Percentiles rank a stretch among this genome's conserved stretches.
These are phyloP conservation scores for Peronospora destructor DNA, from an alignment of 352 stramenopile species.

Conservation along the genomic window DNA sequence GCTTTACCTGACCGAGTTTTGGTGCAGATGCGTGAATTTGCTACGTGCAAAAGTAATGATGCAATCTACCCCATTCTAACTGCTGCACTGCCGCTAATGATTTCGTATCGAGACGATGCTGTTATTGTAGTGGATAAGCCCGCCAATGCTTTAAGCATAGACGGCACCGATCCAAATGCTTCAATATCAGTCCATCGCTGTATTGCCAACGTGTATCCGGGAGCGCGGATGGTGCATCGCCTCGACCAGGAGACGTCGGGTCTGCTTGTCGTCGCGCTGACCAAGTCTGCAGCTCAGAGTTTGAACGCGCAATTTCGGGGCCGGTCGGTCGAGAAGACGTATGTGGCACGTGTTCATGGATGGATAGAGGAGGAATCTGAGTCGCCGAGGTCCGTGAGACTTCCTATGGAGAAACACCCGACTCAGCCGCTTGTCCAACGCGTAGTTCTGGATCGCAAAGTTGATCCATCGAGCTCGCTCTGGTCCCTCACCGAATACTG, in stretches of 20 bases:
- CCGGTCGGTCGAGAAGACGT: conserved; percentile 49
- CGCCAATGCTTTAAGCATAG: conserved; percentile 48
- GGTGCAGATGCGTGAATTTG: conserved; percentile 40
- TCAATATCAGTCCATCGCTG: conserved; percentile 41
- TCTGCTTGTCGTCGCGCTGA: conserved; percentile 61
- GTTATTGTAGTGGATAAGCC: conserved; percentile 62
- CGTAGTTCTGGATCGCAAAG: conserved; percentile 27
- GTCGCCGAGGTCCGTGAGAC: conserved; percentile 24
- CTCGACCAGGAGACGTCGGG: conserved; percentile 72
- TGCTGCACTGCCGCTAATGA: conserved; percentile 19
- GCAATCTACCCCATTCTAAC: conserved; percentile 12
- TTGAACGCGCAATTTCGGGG: conserved; percentile 66
- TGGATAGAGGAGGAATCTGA: conserved; percentile 22
- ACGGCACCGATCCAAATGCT: conserved; percentile 30
- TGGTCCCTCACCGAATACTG: conserved; percentile 36
- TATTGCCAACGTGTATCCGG: conserved; percentile 38
- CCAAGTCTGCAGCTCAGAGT: conserved; percentile 44
- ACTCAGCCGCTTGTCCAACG: conserved; percentile 42
- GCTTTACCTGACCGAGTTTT: conserved; percentile 36
- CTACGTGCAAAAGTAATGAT: conserved; percentile 8
- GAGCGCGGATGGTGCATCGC: conserved; percentile 70
- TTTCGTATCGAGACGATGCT: conserved; percentile 49
- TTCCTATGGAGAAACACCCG: conserved; percentile 48
- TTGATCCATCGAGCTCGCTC: conserved; percentile 21
- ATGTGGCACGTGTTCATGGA: conserved; percentile 47